Conservation (phyloP, 768 basidiomycete species). For the Pluteus cervinus region DNA sequence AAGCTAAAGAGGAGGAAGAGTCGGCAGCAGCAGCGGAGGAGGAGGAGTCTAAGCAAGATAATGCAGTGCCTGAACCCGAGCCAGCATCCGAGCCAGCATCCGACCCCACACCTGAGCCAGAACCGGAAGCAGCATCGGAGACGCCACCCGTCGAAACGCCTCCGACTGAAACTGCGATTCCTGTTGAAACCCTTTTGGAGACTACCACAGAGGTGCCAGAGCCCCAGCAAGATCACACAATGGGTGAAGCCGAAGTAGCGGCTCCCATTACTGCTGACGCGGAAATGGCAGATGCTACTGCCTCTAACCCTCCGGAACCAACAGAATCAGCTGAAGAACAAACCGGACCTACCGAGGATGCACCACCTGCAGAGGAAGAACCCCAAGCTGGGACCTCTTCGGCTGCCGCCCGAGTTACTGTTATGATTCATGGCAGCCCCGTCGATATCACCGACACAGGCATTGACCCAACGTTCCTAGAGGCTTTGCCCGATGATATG, state of each 20-base stretch:
- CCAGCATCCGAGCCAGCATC: conserved; percentile 9
- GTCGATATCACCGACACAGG: conserved; percentile 99
- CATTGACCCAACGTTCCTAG: conserved; percentile 96
- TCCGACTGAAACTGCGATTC: background rate
- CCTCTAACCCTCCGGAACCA: conserved; percentile 30
- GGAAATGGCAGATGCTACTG: conserved; percentile 26
- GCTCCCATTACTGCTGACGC: conserved; percentile 16
- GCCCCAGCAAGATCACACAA: conserved; percentile 9
- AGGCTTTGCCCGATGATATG: conserved; percentile 98
- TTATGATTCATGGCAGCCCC: conserved; percentile 85
- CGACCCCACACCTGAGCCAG: conserved; percentile 3
- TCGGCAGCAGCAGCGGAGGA: conserved; percentile 27
- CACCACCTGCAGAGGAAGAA: conserved; percentile 4
- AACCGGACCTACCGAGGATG: conserved; percentile 7
- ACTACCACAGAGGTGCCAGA: background rate
- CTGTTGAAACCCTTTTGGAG: too few species aligned
- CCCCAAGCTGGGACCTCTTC: conserved; percentile 8
- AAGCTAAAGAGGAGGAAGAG: conserved; percentile 28
- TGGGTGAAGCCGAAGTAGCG: conserved; percentile 9
- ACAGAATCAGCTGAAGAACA: conserved; percentile 45
- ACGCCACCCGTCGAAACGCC: too few species aligned
- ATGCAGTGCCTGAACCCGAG: conserved; percentile 18
- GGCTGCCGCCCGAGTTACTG: conserved; percentile 60
- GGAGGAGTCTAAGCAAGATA: conserved; percentile 25
- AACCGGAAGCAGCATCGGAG: background rate